These are phyloP conservation scores for Pichia nakasei DNA, from an alignment of 805 yeast genomes.

Conservation along the genomic window DNA sequence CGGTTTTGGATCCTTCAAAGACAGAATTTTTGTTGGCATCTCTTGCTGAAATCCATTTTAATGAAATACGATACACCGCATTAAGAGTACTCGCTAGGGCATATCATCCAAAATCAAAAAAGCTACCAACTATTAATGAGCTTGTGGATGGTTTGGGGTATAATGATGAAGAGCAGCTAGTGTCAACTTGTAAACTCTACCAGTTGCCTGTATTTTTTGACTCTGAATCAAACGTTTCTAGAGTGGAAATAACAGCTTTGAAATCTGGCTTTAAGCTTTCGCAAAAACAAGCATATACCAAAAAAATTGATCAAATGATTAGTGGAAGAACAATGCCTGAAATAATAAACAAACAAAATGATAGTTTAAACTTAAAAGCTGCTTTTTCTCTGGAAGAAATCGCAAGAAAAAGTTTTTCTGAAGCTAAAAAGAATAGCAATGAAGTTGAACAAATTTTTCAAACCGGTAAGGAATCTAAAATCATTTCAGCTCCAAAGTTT, in stretches of 20 bases:
- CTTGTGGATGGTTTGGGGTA: slow-evolving; percentile 54
- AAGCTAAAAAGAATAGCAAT: slow-evolving; percentile 11
- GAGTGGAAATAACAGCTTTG: slow-evolving; percentile 37
- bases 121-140: slow-evolving; percentile 39
- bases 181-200: slow-evolving; percentile 54
- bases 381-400: slow-evolving; percentile 14
- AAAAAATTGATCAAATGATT: slow-evolving; percentile 33
- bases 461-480: not conserved
- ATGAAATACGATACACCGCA: slow-evolving; percentile 69
- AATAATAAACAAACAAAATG: slow-evolving; percentile 28
- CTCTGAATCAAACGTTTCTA: slow-evolving; percentile 19
- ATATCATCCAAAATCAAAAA: slow-evolving; percentile 62
- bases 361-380: slow-evolving; percentile 10
- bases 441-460: slow-evolving; percentile 6
- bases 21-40: slow-evolving; percentile 67
- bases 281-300: slow-evolving; percentile 39
- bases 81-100: slow-evolving; percentile 57
- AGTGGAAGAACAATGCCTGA: slow-evolving; percentile 21
- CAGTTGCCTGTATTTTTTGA: slow-evolving; percentile 37
- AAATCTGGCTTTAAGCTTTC: slow-evolving; percentile 24
- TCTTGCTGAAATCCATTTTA: slow-evolving; percentile 69
- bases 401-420: slow-evolving; percentile 17
- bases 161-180: slow-evolving; percentile 46
- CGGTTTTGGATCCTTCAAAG: slow-evolving; percentile 32
- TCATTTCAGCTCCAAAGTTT: too few species aligned